Base-by-base conservation (phyloP, 1,139 yeast genomes). In the Hemisphaericaspora xylofermentans region DNA sequence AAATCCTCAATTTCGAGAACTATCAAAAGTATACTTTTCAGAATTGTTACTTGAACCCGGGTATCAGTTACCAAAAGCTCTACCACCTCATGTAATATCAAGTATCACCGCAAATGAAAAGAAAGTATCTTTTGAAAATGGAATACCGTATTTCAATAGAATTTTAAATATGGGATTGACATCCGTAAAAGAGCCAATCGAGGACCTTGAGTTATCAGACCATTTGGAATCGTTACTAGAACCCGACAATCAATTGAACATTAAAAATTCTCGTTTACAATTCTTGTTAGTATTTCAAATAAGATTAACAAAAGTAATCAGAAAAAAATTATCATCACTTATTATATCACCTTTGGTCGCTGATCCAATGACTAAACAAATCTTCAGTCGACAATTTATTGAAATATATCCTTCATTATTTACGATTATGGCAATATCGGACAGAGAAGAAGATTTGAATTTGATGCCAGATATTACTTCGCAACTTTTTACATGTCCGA, bases 401-500 rank as follows among this genome's bases (percentile, higher is more conserved):
- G 71, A 73, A 33, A 66, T 83, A 0, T 80, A 80, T 49, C 85
- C 87, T 4, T 68, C 71, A 13, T 58, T 82, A 40, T 61, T 80
- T 12, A 64, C 67, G 2, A 66, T 74, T 4, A 63, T 72, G 44
- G 76, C 80, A 4, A 56, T 61, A 15, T 58, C 74, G 22, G 94
- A 85, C 53, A 66, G 91, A 43, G 93, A 85, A 56, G 86, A 84
- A 46, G 78, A 74, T 45, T 59, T 81, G 30, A 78, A 78, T 35
- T 64, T 78, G 4, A 48, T 82, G 37, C 59, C 67, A 26, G 82
- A 82, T 36, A 71, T 82, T 30, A 64, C 82, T 7, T 68, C 78
- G 3, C 94, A 85, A 51, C 61, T 84, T 14, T 80, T 81, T 56
- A 80, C 86, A 0, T 80, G 87, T 49, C 87, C 87, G 1, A 72